These are phyloP conservation scores for Gnetum montanum DNA, from an alignment of 75 land plant species.

Conservation along the genomic window DNA sequence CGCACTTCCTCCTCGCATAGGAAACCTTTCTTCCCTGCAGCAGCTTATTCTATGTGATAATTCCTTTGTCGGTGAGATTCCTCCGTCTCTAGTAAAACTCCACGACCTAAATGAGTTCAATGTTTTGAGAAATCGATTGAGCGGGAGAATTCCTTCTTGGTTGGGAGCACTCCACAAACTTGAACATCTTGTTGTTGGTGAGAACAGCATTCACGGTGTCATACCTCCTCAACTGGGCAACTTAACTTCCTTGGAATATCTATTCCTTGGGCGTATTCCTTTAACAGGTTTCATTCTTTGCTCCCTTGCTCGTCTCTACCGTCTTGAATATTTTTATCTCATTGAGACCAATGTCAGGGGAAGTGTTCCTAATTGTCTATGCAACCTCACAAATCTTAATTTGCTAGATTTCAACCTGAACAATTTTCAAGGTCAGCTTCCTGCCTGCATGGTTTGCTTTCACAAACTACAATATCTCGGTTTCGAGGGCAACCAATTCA, in stretches of 20 bases:
- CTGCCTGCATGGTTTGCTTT: no score
- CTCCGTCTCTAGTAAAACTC: constrained; percentile 19
- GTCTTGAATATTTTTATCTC: not conserved
- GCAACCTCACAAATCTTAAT: no score
- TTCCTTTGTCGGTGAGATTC: constrained; percentile 17
- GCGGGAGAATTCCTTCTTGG: constrained; percentile 16
- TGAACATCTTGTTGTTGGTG: constrained; percentile 8
- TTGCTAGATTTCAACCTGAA: no score
- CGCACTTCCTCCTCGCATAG: no score
- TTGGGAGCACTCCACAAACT: constrained; percentile 13
- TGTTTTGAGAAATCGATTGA: constrained; percentile 12
- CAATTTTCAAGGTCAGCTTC: no score
- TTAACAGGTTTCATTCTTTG: constrained; percentile 1
- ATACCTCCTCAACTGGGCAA: no score
- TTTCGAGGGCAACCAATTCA: no score
- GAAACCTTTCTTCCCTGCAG: no score
- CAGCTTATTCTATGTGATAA: no score
- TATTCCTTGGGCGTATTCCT: constrained; percentile 12
- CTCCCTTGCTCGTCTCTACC: no score
- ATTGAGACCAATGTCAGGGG: constrained; percentile 1
- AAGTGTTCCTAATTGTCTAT: constrained; percentile 22
- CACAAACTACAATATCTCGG: no score
- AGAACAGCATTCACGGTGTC: no score
- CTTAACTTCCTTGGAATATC: constrained; percentile 12
- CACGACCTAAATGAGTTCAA: constrained; percentile 6